Conservation (phyloP, 2,329 filamentous ascomycete species). For the Cladosporium sp. region DNA sequence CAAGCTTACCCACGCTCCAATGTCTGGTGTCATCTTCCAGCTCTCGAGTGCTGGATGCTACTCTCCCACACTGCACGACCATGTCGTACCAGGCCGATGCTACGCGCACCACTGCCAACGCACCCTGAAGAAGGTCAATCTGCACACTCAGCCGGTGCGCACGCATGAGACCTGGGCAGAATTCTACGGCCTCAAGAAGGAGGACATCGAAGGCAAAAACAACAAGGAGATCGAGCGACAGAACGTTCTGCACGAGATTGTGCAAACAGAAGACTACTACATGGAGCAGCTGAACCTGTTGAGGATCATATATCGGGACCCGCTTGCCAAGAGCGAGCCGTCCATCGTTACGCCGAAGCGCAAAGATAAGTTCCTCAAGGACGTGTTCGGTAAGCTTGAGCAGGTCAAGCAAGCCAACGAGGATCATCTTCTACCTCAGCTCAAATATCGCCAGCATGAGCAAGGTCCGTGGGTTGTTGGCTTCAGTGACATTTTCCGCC, state of each 20-base stretch:
- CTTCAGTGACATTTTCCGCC: constrained; percentile 94
- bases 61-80: constrained; percentile 71
- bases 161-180: constrained; percentile 82
- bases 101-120: constrained; percentile 93
- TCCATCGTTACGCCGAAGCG: constrained; percentile 76
- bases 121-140: constrained; percentile 89
- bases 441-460: constrained; percentile 95
- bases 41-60: constrained; percentile 91
- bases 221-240: constrained; percentile 91
- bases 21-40: constrained; percentile 91
- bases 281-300: constrained; percentile 88
- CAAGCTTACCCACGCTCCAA: constrained; percentile 74
- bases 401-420: constrained; percentile 87
- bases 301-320: constrained; percentile 78
- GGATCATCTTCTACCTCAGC: constrained; percentile 82
- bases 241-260: constrained; percentile 92
- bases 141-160: constrained; percentile 67
- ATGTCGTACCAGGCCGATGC: constrained; percentile 68
- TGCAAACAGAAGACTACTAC: constrained; percentile 86
- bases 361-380: constrained; percentile 71
- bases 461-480: constrained; percentile 92
- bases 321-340: constrained; percentile 67
- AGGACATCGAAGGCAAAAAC: constrained; percentile 64
- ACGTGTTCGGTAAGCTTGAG: constrained; percentile 89
- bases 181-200: constrained; percentile 79